Conservation (phyloP, 805 yeast genomes). For the Myxozyma monticola region DNA sequence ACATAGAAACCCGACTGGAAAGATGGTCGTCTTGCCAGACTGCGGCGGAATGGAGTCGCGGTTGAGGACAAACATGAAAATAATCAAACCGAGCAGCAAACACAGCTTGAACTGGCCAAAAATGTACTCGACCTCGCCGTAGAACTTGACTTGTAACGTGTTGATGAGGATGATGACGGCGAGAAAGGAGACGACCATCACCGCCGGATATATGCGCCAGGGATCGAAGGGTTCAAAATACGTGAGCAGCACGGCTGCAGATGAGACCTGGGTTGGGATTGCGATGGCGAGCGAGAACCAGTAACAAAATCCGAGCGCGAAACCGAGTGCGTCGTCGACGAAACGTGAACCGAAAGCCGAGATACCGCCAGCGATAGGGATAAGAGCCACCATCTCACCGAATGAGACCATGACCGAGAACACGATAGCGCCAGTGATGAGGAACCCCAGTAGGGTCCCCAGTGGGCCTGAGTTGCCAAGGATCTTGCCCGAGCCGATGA, state of each 20-base stretch:
- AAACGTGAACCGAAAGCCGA: constrained; percentile 52
- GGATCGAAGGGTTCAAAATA: constrained; percentile 61
- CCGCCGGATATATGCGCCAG: constrained; percentile 57
- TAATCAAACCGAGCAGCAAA: constrained; percentile 60
- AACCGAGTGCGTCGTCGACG: constrained; percentile 54
- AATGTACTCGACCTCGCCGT: constrained; percentile 68
- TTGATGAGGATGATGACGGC: constrained; percentile 49
- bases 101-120: constrained; percentile 58
- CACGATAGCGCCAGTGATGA: constrained; percentile 31
- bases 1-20: constrained; percentile 22
- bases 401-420: constrained; percentile 34
- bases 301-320: constrained; percentile 61
- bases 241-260: constrained; percentile 72
- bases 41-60: constrained; percentile 41
- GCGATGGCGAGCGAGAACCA: constrained; percentile 73
- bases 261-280: constrained; percentile 77
- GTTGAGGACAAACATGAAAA: constrained; percentile 55
- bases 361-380: constrained; percentile 57
- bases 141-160: constrained; percentile 56
- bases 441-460: constrained; percentile 39
- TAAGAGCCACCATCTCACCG: constrained; percentile 32
- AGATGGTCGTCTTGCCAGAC: constrained; percentile 13
- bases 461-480: constrained; percentile 52
- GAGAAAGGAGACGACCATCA: constrained; percentile 62
- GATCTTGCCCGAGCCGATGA: constrained; percentile 66